Percentiles rank a stretch among this genome's conserved stretches.
Evolutionary conservation across 2,329 filamentous ascomycete genomes (phyloP).

Genomic region (Clarireedia monteithiana): DNA sequence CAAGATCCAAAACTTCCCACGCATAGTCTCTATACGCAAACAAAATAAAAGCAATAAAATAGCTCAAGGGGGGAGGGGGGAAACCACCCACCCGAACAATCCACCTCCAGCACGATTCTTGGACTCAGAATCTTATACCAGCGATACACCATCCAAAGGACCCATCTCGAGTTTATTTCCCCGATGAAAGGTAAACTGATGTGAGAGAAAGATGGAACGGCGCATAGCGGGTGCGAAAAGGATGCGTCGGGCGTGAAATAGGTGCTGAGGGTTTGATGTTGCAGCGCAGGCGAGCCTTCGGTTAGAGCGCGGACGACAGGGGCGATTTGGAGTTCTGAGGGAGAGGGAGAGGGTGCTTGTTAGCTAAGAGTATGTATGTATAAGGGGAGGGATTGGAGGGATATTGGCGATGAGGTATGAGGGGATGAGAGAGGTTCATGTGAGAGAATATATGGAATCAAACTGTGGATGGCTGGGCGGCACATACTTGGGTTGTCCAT

Average conservation of each 20-base stretch:
- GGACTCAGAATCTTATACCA: constrained; percentile 85
- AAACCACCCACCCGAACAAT: constrained; percentile 41
- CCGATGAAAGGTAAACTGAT: constrained; percentile 35
- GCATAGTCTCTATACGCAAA: no score
- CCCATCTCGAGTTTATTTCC: constrained; percentile 52
- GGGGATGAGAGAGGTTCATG: not conserved
- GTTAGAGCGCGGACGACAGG: constrained; percentile 61
- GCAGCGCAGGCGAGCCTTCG: constrained; percentile 57
- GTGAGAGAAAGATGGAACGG: constrained; percentile 48
- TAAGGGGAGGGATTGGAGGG: no score
- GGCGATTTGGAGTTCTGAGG: constrained; percentile 49
- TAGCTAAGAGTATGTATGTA: not conserved
- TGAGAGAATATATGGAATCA: not conserved
- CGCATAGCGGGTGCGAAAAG: constrained; percentile 74
- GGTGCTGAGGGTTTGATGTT: constrained; percentile 55
- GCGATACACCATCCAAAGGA: constrained; percentile 63
- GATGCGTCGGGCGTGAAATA: constrained; percentile 67
- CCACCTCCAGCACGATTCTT: constrained; percentile 57
- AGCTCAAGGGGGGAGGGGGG: not conserved
- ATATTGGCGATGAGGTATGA: no score
- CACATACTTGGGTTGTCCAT: constrained; percentile 39
- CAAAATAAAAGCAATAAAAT: not conserved
- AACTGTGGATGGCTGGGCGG: constrained; percentile 1
- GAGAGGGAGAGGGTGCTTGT: not conserved
- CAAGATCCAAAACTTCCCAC: not conserved